Base-by-base conservation (phyloP, 352 stramenopile species). In the Globisporangium abappressorium region DNA sequence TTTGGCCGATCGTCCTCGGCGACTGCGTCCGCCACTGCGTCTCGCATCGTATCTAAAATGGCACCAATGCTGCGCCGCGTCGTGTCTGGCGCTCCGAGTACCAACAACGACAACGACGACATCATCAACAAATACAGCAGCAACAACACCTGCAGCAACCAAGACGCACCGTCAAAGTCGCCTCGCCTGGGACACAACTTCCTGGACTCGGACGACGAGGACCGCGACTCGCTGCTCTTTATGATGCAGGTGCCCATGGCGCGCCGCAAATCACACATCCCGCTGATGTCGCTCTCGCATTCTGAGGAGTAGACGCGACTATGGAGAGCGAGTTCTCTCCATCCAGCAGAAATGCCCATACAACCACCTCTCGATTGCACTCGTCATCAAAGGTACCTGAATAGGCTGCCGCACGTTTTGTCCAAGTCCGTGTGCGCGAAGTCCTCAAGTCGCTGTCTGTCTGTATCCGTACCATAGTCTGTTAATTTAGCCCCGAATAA, bases 11-110 rank as follows among this genome's bases (percentile, higher is more conserved):
- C 71, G 3, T 79, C 75, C 26, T 78, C 74, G 4, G 62, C 70
- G 58, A 67, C 77, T 5, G 77, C 77, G 20, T 62, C 57, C 3
- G 57, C 58, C 15, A 70, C 68, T 26, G 75, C 83, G 3, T 84
- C 80, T 24, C 75, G 77, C 9, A 77, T 93, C 66, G 76, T 92
- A 3, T 87, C 74, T 59, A 83, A 85, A 12, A 88, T 93, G 80
- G 75, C 79, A 34, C 80, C 80, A 7, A 80, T 89, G 79, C 66
- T 84, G 28, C 69, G 69, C 22, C 69, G 69, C 30, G 65, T 74
- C 20, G 65, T 67, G 12, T 72, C 69, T 6, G 69, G 65, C 51
- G 54, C 33, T 2, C 22, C 49, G 18, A 64, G 22, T 49, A 69
- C 38, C 28, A 62, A 49, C 28, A 62, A 59, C 20, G 53, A n/a